Evolutionary conservation across 2,329 filamentous ascomycete species (phyloP).

Genomic region (Pestalotiopsis sp.): DNA sequence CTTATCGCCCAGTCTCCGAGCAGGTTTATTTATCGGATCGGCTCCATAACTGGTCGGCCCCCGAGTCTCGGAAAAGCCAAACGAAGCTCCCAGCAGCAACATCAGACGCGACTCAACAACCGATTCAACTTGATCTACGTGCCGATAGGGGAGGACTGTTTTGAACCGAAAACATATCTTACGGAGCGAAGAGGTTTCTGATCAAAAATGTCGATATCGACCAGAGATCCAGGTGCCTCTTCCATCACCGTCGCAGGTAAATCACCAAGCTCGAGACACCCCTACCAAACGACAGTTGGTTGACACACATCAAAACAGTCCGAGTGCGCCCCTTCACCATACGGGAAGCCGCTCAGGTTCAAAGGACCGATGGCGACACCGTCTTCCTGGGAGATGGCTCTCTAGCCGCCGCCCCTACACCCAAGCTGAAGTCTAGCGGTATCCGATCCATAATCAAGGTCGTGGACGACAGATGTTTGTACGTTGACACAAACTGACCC

Average conservation of each 20-base stretch:
- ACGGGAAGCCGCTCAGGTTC: slow-evolving; percentile 90
- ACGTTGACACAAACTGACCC: slow-evolving; percentile 40
- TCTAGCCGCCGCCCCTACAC: slow-evolving; percentile 80
- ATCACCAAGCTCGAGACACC: background rate
- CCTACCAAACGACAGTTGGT: background rate
- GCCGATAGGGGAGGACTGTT: background rate
- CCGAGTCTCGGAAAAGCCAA: background rate
- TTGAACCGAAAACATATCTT: background rate
- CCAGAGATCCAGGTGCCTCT: slow-evolving; percentile 49
- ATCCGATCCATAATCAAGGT: slow-evolving; percentile 94
- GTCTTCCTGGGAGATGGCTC: slow-evolving; percentile 97
- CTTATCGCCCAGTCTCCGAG: background rate
- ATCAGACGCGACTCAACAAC: background rate
- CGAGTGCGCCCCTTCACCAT: slow-evolving; percentile 78
- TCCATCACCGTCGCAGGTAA: slow-evolving; percentile 62
- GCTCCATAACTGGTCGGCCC: background rate
- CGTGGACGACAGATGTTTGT: slow-evolving; percentile 95
- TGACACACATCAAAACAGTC: slow-evolving; percentile 47
- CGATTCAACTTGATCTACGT: background rate
- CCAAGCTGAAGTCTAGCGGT: slow-evolving; percentile 83
- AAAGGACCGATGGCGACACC: slow-evolving; percentile 77
- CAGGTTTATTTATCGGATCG: background rate
- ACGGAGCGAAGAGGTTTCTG: background rate
- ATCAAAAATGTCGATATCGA: slow-evolving; percentile 36
- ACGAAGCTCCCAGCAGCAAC: background rate